Conservation (phyloP, 2,329 filamentous ascomycete species). For the Alternaria burnsii region DNA sequence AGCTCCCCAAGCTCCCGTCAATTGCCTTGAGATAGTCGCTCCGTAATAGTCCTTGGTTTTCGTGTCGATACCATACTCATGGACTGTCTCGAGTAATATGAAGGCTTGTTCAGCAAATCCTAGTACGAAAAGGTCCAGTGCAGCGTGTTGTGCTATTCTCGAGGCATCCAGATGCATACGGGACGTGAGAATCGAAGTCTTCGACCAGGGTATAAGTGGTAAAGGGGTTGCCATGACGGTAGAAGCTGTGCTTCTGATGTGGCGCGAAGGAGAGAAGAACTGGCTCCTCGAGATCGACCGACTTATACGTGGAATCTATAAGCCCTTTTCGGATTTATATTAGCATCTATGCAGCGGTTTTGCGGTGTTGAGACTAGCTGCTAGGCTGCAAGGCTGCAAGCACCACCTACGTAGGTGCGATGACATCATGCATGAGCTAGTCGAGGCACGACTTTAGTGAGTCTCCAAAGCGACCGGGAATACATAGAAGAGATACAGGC, state of each 20-base stretch:
- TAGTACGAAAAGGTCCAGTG: conserved; percentile 9
- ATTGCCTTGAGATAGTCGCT: neutral
- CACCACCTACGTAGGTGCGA: neutral
- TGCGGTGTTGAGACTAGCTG: neutral
- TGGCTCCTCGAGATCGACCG: neutral
- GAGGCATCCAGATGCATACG: neutral
- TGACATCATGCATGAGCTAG: neutral
- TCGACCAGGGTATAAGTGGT: conserved; percentile 10
- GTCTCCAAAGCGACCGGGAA: neutral
- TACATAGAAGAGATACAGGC: neutral
- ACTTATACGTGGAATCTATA: neutral
- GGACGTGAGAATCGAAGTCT: conserved; percentile 3
- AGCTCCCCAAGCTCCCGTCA: neutral
- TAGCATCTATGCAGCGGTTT: neutral
- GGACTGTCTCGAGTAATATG: neutral
- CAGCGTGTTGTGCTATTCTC: neutral
- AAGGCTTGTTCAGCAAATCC: conserved; percentile 6
- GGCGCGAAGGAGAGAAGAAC: neutral
- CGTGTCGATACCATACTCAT: neutral
- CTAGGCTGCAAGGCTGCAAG: neutral
- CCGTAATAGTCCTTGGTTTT: neutral
- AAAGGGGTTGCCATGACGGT: conserved; percentile 2
- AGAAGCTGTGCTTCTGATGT: neutral
- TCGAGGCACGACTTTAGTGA: neutral
- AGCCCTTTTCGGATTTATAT: neutral